A percentile compares a stretch with the other conserved stretches of the same genome.
phyloP scores from a whole-genome alignment of 2,329 filamentous ascomycete genomes.

The Phialocephala sp. region DNA sequence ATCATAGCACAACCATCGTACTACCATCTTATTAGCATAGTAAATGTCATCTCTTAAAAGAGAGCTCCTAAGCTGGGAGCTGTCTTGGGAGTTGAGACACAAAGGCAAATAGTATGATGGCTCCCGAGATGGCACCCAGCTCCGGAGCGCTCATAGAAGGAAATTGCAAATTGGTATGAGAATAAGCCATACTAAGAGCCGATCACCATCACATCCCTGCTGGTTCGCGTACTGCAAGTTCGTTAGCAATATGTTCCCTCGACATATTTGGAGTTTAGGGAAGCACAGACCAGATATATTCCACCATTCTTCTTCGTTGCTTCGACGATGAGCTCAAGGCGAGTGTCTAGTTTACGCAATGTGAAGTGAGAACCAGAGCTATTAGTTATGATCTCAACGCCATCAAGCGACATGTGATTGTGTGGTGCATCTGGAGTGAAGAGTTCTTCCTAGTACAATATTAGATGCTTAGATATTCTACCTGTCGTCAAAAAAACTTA shows the following conservation, averaged over 20 bases:
- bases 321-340: constrained; percentile 10
- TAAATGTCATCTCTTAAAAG: too few species aligned
- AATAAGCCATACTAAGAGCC: background rate
- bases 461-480: too few species aligned
- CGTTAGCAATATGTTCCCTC: background rate
- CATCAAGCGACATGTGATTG: background rate
- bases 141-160: too few species aligned
- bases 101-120: too few species aligned
- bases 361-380: constrained; percentile 9
- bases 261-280: background rate
- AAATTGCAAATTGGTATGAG: background rate
- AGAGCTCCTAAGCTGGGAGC: too few species aligned
- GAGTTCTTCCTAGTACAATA: background rate
- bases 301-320: constrained; percentile 12
- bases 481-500: too few species aligned
- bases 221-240: constrained; percentile 11
- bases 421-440: constrained; percentile 4
- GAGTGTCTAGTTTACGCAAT: constrained; percentile 5
- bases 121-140: too few species aligned
- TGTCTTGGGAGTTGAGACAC: too few species aligned
- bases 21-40: background rate
- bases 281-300: constrained; percentile 1
- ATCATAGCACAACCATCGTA: constrained; percentile 18
- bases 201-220: constrained; percentile 17
- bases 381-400: constrained; percentile 11